Evolutionary conservation across 2,329 filamentous ascomycete species (phyloP).

Genomic region (Decorospora gaudefroyi): DNA sequence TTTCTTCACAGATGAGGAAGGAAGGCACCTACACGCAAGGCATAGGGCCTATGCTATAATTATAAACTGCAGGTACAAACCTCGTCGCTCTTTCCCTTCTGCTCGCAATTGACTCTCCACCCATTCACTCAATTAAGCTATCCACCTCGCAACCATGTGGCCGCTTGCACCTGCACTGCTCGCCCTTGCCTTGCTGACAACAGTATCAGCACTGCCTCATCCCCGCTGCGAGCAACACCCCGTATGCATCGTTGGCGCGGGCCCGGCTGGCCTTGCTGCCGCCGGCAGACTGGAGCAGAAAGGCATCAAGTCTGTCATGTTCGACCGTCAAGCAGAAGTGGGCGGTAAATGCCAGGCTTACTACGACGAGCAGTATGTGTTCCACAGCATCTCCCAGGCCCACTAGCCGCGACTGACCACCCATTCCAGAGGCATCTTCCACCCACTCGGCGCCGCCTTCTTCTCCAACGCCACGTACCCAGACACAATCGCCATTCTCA

Average conservation of each 20-base stretch:
- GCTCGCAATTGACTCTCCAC: slow-evolving; percentile 22
- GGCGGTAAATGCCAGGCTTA: slow-evolving; percentile 48
- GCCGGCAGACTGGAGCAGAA: slow-evolving; percentile 42
- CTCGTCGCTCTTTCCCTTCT: slow-evolving; percentile 19
- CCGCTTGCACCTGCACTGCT: slow-evolving; percentile 31
- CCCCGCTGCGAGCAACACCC: slow-evolving; percentile 32
- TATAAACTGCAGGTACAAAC: slow-evolving; percentile 38
- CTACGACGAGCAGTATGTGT: slow-evolving; percentile 47
- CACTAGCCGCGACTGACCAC: slow-evolving; percentile 41
- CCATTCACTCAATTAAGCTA: not conserved
- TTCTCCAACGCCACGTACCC: slow-evolving; percentile 46
- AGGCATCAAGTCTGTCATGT: slow-evolving; percentile 44
- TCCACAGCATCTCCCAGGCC: slow-evolving; percentile 26
- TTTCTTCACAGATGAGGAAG: slow-evolving; percentile 9
- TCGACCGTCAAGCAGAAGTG: slow-evolving; percentile 44
- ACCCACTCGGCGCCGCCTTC: slow-evolving; percentile 48
- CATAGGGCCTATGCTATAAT: slow-evolving; percentile 18
- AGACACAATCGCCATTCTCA: slow-evolving; percentile 44
- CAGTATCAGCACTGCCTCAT: slow-evolving; percentile 35
- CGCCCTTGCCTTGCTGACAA: slow-evolving; percentile 28
- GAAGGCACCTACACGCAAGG: slow-evolving; percentile 14
- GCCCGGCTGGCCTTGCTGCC: slow-evolving; percentile 44
- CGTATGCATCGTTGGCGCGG: slow-evolving; percentile 48
- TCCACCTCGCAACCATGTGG: slow-evolving; percentile 23
- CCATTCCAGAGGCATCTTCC: slow-evolving; percentile 45